Conservation (phyloP, 2,329 filamentous ascomycete genomes). For the Hymenoscyphus linearis region DNA sequence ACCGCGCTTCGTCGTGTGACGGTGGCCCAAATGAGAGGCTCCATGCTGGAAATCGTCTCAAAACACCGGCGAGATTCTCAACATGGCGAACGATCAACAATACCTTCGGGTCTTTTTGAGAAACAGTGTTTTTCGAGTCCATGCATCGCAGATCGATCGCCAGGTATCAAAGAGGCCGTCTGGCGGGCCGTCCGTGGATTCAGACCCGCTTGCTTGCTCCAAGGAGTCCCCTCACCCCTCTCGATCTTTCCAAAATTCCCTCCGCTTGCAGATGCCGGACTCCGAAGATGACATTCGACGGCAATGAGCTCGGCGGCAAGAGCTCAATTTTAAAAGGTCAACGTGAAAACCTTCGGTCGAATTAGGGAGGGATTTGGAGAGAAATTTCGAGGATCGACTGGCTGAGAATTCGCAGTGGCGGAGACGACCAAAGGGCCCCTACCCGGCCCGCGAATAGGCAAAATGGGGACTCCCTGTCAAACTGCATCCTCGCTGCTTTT, state of each 20-base stretch:
- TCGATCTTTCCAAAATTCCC: background rate
- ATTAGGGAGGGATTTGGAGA: slow-evolving; percentile 14
- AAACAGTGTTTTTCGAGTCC: background rate
- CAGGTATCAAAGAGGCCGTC: background rate
- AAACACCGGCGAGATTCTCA: background rate
- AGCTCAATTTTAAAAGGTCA: slow-evolving; percentile 40
- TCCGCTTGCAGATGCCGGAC: background rate
- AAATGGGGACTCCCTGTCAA: slow-evolving; percentile 11
- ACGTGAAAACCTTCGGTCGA: slow-evolving; percentile 24
- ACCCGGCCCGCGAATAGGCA: slow-evolving; percentile 17
- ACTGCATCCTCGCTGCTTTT: slow-evolving; percentile 18
- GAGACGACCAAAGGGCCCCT: no score
- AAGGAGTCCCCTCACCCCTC: background rate
- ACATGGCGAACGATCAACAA: background rate
- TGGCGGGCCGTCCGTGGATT: background rate
- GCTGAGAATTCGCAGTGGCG: slow-evolving; percentile 25
- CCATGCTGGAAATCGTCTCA: background rate
- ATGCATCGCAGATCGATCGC: slow-evolving; percentile 1
- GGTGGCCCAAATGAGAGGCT: background rate
- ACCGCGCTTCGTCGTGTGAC: background rate
- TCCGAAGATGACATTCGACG: slow-evolving; percentile 1
- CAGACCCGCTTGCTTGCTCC: slow-evolving; percentile 3
- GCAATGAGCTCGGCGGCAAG: slow-evolving; percentile 35
- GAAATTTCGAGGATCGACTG: slow-evolving; percentile 26
- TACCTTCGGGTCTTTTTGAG: background rate